Base-by-base conservation (phyloP, 208 protist species). In the Trypanosoma theileri region DNA sequence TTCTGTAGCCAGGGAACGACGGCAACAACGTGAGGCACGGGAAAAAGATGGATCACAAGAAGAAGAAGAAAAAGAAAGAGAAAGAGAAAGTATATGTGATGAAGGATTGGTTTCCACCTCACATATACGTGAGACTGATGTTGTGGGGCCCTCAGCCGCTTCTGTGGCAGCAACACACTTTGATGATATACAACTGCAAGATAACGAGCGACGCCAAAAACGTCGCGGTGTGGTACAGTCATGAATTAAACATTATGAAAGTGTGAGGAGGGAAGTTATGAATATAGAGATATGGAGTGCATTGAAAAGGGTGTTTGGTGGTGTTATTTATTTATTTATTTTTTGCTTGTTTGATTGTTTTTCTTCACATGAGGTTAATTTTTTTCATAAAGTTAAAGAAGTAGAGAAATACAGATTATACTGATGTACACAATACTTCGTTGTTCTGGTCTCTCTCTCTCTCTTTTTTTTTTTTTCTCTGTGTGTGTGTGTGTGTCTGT, bases 1-100 rank as follows among this genome's bases (percentile, higher is more conserved):
- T 8, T 59, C 52, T 13, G 73, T 93, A 13, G 90, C 75, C 6
- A 69, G 60, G 12, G 71, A 73, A 53, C 81, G 89, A 48, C 68
- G 70, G 0, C 44, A 58, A 31, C 24, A 61, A 14, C 74, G 69
- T 17, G 52, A 82, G 28, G 28, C 28, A 35, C 4, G 6, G 6
- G 28, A 35, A 35, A 35, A 35, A 35, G 56, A 17, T 44, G 58
- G 22, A 57, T 31, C 56, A 46, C 3, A 19, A 71, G 14, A 45
- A 54, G 50, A 42, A 63, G 12, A 24, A 52, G 16, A 44, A 40
- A 35, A 28, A 55, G 1, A 28, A 54, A 13, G 35, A 71, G 14
- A 45, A 54, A 40, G 24, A 63, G 12, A 12, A 4, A 35, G 28
- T 8, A 35, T 35, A 35, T 35, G 28, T 35, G 28, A 1, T 35